Evolutionary conservation across 139 green algal species (phyloP), one percentile per base, ranked within the genome.

Genomic region (Haematococcus lacustris): DNA sequence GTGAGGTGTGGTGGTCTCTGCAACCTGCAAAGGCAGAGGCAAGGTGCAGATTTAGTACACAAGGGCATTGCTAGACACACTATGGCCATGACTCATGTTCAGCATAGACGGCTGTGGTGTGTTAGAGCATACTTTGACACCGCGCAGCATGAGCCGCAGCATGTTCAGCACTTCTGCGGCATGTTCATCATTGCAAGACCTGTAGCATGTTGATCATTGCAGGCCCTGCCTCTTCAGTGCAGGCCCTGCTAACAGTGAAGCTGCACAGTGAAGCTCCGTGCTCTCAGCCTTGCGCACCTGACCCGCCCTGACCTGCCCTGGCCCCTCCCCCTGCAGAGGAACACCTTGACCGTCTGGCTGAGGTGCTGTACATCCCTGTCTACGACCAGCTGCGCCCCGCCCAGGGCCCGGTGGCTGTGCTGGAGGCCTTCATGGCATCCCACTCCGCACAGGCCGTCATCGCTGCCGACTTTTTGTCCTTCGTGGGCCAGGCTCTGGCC

Each of bases 341-440:
- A 17, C 40, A 73, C 3, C 43, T 76, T 38, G 76, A 80, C 38
- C 51, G 69, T 5, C 39, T 86, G 23, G 81, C 68, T 1, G 81
- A 83, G 57, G 77, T 74, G 35, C 61, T 86, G 35, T 86, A 86
- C 59, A 76, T 86, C 13, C 77, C 81, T 33, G 79, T 86, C 3
- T 83, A 80, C 65, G 77, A 81, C 47, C 62, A 59, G 1, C 17
- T n/a, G 1, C 38, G 74, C 0, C 81, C 81, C 1, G 57, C 67
- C 30, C 34, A 28, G 17, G 77, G 77, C 34, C 77, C 79, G 21
- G 66, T 83, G 6, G 72, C 76, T 39, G 81, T 86, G 13, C 68
- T 86, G 51, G 81, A 86, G 74, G 81, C 76, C 34, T 68, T 86
- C 23, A 57, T 86, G n/a, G 75, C 77, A 3, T 32, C 63, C 1